Percentiles rank a stretch among this genome's conserved stretches.
These are phyloP conservation scores for Stachybotrys elegans DNA, from an alignment of 2,329 filamentous ascomycete species.

Conservation along the genomic window DNA sequence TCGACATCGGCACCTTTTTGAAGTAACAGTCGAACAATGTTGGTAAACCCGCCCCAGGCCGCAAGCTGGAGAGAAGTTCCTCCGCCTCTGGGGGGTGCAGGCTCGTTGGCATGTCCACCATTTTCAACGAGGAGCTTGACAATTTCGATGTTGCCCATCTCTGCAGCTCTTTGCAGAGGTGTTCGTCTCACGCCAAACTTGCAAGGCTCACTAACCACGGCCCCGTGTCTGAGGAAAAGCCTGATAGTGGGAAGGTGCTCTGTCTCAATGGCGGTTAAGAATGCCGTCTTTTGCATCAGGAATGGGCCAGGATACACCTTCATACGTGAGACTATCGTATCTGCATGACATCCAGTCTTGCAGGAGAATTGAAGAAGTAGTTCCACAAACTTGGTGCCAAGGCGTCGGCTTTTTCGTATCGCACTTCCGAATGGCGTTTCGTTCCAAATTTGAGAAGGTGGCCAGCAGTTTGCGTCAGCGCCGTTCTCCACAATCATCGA, in stretches of 20 bases:
- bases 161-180: background rate
- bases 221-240: background rate
- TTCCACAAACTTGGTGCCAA: background rate
- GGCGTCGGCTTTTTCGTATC: background rate
- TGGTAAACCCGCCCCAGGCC: background rate
- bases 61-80: background rate
- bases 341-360: background rate
- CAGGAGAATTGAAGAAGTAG: background rate
- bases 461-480: background rate
- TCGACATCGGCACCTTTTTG: background rate
- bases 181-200: background rate
- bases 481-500: background rate
- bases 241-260: background rate
- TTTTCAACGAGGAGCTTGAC: background rate
- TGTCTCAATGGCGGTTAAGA: background rate
- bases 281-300: background rate
- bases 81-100: background rate
- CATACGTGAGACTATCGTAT: background rate
- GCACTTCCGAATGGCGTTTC: background rate
- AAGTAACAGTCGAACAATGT: background rate
- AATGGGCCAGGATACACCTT: no score
- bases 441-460: background rate
- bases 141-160: background rate
- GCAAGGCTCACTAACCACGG: background rate
- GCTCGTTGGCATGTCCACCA: background rate